These are phyloP conservation scores for Thalassiosira mediterranea DNA, from an alignment of 352 stramenopile genomes.

Conservation along the genomic window DNA sequence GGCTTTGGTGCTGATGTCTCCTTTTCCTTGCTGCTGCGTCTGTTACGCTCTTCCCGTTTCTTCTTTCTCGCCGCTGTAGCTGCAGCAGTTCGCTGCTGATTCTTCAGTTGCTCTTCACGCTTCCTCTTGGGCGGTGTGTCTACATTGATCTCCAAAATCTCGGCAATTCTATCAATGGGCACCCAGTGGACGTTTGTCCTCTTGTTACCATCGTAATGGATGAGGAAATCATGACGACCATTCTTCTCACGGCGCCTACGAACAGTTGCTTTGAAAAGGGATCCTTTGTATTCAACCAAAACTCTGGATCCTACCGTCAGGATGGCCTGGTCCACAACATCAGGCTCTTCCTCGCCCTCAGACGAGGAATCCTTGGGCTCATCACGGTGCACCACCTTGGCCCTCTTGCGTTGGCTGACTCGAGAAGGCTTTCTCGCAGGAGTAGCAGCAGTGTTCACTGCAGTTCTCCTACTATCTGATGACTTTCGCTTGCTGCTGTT, in stretches of 20 bases:
- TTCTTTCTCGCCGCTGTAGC: conserved; percentile 5
- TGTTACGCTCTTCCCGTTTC: not conserved
- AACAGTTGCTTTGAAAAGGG: conserved; percentile 62
- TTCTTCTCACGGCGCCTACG: conserved; percentile 54
- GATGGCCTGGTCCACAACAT: conserved; percentile 38
- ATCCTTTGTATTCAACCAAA: conserved; percentile 54
- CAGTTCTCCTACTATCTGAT: conserved; percentile 2
- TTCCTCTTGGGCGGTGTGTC: conserved; percentile 20
- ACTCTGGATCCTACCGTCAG: conserved; percentile 56
- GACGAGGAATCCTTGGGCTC: conserved; percentile 11
- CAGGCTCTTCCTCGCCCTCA: not conserved
- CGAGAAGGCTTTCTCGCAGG: not conserved
- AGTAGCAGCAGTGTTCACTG: not conserved
- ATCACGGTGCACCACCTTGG: conserved; percentile 10
- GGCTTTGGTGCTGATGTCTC: not conserved
- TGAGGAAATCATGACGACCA: conserved; percentile 49
- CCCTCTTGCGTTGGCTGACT: conserved; percentile 11
- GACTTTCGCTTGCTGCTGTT: conserved; percentile 23
- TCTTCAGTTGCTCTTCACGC: not conserved
- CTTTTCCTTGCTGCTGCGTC: not conserved
- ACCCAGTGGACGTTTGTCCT: conserved; percentile 67
- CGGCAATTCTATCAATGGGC: conserved; percentile 38
- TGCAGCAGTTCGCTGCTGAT: not conserved
- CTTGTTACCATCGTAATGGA: conserved; percentile 73
- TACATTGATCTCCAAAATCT: conserved; percentile 53